A percentile compares a stretch with the other conserved stretches of the same genome.
Conservation (phyloP, 2,329 filamentous ascomycete species). For the Colletotrichum sublineola region DNA sequence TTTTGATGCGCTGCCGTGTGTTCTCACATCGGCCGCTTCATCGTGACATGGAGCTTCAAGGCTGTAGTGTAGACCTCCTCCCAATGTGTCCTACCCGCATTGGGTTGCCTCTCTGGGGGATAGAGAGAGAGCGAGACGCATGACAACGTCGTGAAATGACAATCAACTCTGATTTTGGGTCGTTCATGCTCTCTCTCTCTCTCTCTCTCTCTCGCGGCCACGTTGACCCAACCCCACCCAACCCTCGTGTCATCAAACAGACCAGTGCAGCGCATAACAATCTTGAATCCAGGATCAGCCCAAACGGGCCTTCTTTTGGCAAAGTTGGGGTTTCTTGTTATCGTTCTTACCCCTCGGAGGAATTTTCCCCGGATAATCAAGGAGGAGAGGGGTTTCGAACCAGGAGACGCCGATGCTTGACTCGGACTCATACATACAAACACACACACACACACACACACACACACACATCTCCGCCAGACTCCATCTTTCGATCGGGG, state of each 20-base stretch:
- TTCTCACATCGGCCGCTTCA: not conserved
- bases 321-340: not conserved
- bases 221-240: not conserved
- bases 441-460: constrained; percentile 1
- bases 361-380: not conserved
- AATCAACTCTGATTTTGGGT: not conserved
- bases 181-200: constrained; percentile 2
- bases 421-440: not conserved
- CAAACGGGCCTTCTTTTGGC: not conserved
- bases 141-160: not conserved
- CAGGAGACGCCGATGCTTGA: constrained; percentile 3
- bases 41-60: constrained; percentile 15
- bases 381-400: not conserved
- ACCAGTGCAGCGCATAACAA: not conserved
- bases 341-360: not conserved
- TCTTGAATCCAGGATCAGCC: not conserved
- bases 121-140: not conserved
- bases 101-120: constrained; percentile 9
- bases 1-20: not conserved
- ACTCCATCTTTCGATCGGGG: constrained; percentile 9
- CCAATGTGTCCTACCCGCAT: too few relatives aligned
- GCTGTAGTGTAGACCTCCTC: constrained; percentile 5
- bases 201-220: too few relatives aligned
- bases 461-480: constrained; percentile 1
- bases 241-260: not conserved